phyloP scores from a whole-genome alignment of 257 asterid species.

The Anisodus tanguticus region DNA sequence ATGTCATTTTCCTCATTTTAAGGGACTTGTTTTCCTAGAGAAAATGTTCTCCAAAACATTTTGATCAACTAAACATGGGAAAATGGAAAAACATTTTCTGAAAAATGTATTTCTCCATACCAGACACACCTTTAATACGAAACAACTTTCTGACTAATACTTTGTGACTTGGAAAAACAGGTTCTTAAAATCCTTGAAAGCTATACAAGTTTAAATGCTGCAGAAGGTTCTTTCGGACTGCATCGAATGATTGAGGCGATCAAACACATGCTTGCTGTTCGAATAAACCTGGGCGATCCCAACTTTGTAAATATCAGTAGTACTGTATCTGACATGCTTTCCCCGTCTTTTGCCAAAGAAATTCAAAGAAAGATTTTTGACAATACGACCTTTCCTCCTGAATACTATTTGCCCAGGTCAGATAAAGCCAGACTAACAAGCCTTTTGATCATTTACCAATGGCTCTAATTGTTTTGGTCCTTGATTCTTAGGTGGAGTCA shows the following conservation, averaged over 20 bases:
- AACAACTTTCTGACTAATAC: neutral
- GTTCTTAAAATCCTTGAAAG: conserved; percentile 68
- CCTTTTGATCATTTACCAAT: neutral
- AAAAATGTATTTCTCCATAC: no score
- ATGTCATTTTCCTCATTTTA: no score
- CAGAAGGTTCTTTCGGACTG: conserved; percentile 65
- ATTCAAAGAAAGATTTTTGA: conserved; percentile 63
- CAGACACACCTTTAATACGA: neutral
- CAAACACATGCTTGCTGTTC: conserved; percentile 81
- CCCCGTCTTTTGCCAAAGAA: conserved; percentile 67
- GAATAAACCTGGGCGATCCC: conserved; percentile 90
- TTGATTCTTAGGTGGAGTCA: conserved; percentile 66
- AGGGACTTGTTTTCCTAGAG: no score
- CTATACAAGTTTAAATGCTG: conserved; percentile 51
- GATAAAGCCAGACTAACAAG: neutral
- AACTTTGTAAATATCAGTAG: conserved; percentile 53
- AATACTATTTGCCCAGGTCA: conserved; percentile 75
- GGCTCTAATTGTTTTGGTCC: neutral
- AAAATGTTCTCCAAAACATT: no score
- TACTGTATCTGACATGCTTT: conserved; percentile 71
- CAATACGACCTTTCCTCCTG: conserved; percentile 92
- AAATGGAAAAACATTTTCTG: no score
- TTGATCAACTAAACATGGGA: no score
- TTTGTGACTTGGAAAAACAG: conserved; percentile 45
- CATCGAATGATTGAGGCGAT: conserved; percentile 85